Evolutionary conservation across 1,284 basidiomycete species (phyloP).

Genomic region (Sporisorium reilianum): DNA sequence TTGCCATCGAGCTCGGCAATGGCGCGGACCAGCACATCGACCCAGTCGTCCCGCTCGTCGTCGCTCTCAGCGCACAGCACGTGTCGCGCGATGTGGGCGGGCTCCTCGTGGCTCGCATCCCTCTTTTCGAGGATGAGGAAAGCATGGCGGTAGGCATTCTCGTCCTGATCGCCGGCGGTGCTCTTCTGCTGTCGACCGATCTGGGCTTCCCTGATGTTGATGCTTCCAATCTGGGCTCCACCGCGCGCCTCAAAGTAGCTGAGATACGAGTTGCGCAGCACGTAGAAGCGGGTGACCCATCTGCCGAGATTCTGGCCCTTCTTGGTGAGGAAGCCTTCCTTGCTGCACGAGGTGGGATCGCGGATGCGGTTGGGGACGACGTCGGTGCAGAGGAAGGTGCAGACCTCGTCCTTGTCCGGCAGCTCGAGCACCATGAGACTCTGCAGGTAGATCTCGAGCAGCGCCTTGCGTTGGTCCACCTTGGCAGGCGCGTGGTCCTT

Average conservation of each 20-base stretch:
- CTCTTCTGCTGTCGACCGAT: constrained; percentile 78
- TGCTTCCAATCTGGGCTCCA: constrained; percentile 88
- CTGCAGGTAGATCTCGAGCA: constrained; percentile 88
- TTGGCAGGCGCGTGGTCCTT: constrained; percentile 96
- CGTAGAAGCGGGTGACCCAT: constrained; percentile 83
- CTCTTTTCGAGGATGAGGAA: constrained; percentile 93
- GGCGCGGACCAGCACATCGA: constrained; percentile 80
- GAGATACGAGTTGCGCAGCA: constrained; percentile 81
- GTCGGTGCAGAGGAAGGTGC: constrained; percentile 91
- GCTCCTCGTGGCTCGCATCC: constrained; percentile 68
- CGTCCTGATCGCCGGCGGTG: constrained; percentile 74
- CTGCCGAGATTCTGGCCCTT: constrained; percentile 94
- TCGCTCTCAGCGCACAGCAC: constrained; percentile 97
- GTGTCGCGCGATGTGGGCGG: constrained; percentile 80
- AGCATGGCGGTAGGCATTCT: constrained; percentile 94
- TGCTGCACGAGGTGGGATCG: constrained; percentile 75
- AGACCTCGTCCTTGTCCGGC: constrained; percentile 88
- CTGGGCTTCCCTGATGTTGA: constrained; percentile 85
- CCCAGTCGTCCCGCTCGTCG: constrained; percentile 90
- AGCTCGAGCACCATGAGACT: constrained; percentile 81
- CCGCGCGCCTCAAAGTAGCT: constrained; percentile 91
- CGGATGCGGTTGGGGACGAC: constrained; percentile 76
- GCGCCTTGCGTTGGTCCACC: constrained; percentile 81
- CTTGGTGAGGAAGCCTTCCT: constrained; percentile 96
- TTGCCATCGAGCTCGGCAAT: constrained; percentile 51